Base-by-base conservation (phyloP, 2,329 filamentous ascomycete genomes). In the Metarhizium album region DNA sequence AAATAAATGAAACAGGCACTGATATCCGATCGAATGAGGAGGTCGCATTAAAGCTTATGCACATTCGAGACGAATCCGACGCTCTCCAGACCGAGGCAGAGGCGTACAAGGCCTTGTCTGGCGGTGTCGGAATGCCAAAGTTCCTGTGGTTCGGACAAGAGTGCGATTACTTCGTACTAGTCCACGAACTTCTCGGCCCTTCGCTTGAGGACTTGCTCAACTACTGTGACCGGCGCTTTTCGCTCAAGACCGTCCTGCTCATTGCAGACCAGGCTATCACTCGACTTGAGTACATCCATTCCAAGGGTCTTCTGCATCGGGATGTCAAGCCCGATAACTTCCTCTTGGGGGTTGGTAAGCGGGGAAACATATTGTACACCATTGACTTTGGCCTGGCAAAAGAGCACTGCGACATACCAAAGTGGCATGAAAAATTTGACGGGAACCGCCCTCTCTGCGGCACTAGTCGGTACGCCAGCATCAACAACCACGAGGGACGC, bases 291-390 rank as follows among this genome's bases (percentile, higher is more conserved):
- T 97, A 97, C 75, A 97, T 98, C 64, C 93, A 98, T 70, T 91
- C 91, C 75, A 97, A 97, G 74, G 95, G 90, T 8, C 97, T 97
- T 72, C 97, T 97, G 68, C 93, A 98, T 75, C 90, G 93, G 73
- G 93, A 97, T 70, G 97, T 98, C 78, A 98, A 98, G 80, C 93
- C 93, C 27, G 93, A 98, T 78, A 97, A 98, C 80, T 97, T 97
- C 75, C 78, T 97, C 47, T 95, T 97, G 90, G 91, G 91, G 55
- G 96, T 96, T 62, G 93, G 93, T 66, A 97, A 96, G 80, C 88
- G 91, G 65, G 93, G 93, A 58, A 97, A 97, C 75, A 90, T 96
- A 76, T 90, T 98, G 77, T 97, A 97, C 62, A 91, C 96, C 46
- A 97, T 97, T 62, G 93, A 97, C 72, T 98, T 98, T 63, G 93